Percentiles rank a stretch among this genome's conserved stretches.
Conservation (phyloP, 2,329 filamentous ascomycete genomes). For the Hymenoscyphus fraxineus region DNA sequence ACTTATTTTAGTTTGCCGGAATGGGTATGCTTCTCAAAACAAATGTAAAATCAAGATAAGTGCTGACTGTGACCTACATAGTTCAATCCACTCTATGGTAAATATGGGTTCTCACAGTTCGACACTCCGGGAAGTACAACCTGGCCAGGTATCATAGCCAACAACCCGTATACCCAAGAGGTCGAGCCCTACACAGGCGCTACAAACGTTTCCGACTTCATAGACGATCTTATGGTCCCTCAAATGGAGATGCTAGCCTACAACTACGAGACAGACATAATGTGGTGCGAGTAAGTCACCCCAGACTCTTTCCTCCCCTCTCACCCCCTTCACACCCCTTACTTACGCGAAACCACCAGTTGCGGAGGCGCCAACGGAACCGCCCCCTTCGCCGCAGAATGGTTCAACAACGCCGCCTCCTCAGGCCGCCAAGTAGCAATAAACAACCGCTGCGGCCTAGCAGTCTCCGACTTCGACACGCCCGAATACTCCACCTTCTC, state of each 20-base stretch:
- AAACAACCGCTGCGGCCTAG: slow-evolving; percentile 54
- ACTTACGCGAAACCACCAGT: no score
- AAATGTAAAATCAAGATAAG: neutral
- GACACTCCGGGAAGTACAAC: slow-evolving; percentile 31
- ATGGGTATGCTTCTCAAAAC: slow-evolving; percentile 32
- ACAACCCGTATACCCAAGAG: slow-evolving; percentile 43
- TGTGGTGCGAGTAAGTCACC: slow-evolving; percentile 44
- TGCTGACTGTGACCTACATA: neutral
- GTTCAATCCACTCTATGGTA: slow-evolving; percentile 44
- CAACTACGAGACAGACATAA: slow-evolving; percentile 43
- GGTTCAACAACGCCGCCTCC: slow-evolving; percentile 40
- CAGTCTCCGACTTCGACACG: slow-evolving; percentile 54
- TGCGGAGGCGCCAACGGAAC: slow-evolving; percentile 40
- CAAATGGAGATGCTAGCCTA: slow-evolving; percentile 45
- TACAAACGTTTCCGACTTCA: slow-evolving; percentile 40
- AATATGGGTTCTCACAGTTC: slow-evolving; percentile 42
- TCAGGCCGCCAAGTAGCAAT: slow-evolving; percentile 48
- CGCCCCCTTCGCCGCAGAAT: slow-evolving; percentile 39
- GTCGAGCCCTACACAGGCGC: slow-evolving; percentile 43
- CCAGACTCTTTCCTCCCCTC: no score
- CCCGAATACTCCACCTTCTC: slow-evolving; percentile 53
- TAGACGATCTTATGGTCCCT: slow-evolving; percentile 43
- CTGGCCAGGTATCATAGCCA: slow-evolving; percentile 39
- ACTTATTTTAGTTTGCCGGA: slow-evolving; percentile 49
- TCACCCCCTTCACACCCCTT: no score